A percentile compares a stretch with the other conserved stretches of the same genome.
Evolutionary conservation across 2,329 filamentous ascomycete species (phyloP).

Genomic region (Penicillium rolfsii): DNA sequence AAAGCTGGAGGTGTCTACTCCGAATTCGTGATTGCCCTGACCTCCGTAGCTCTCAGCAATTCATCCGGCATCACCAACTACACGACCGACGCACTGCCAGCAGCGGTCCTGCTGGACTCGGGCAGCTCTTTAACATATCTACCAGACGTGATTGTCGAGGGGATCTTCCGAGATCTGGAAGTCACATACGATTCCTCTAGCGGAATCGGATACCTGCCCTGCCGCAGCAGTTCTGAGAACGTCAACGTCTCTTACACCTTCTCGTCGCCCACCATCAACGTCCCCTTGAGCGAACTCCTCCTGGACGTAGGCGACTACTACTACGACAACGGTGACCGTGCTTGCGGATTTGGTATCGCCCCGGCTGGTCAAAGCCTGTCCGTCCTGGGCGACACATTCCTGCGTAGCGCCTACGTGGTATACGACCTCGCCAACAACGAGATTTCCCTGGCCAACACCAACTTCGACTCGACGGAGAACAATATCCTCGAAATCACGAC

Average conservation of each 20-base stretch:
- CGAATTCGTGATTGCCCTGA: conserved; percentile 72
- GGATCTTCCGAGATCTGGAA: conserved; percentile 61
- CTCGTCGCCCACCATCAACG: conserved; percentile 57
- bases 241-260: conserved; percentile 62
- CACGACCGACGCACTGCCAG: conserved; percentile 46
- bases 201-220: conserved; percentile 59
- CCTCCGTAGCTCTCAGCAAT: conserved; percentile 53
- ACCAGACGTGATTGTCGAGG: conserved; percentile 38
- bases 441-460: conserved; percentile 64
- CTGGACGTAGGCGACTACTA: conserved; percentile 51
- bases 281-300: conserved; percentile 60
- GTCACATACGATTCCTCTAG: conserved; percentile 62
- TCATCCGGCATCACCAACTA: conserved; percentile 27
- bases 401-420: conserved; percentile 65
- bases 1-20: conserved; percentile 54
- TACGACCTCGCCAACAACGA: conserved; percentile 64
- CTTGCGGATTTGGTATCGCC: conserved; percentile 55
- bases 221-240: conserved; percentile 53
- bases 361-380: conserved; percentile 52
- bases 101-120: conserved; percentile 46
- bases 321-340: conserved; percentile 39
- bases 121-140: conserved; percentile 46
- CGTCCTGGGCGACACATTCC: conserved; percentile 65
- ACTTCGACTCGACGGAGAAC: conserved; percentile 58
- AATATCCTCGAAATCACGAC: conserved; percentile 59